These are phyloP conservation scores for Metschnikowia colocasiae DNA, from an alignment of 805 yeast genomes.

Conservation along the genomic window DNA sequence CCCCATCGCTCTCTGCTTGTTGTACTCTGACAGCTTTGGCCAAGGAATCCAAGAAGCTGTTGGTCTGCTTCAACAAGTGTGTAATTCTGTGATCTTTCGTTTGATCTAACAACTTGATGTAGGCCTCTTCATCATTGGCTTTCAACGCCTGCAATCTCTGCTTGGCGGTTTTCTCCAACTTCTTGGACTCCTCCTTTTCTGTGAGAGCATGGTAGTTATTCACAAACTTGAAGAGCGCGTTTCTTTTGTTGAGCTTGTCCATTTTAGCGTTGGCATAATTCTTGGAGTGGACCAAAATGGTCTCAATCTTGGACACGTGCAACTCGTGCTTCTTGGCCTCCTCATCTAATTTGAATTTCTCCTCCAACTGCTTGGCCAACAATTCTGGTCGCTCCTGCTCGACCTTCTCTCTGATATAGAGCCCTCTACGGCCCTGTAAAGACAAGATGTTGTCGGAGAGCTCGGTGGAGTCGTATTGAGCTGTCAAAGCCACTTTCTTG, in stretches of 20 bases:
- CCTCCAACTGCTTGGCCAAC: conserved; percentile 71
- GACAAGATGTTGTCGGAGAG: conserved; percentile 53
- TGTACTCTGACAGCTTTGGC: conserved; percentile 77
- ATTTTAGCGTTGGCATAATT: conserved; percentile 20
- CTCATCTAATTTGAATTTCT: conserved; percentile 60
- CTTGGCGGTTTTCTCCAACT: conserved; percentile 76
- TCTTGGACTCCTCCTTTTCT: conserved; percentile 73
- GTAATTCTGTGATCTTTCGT: conserved; percentile 86
- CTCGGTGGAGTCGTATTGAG: conserved; percentile 52
- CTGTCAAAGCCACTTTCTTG: conserved; percentile 48
- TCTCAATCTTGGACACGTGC: conserved; percentile 47
- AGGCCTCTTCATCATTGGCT: conserved; percentile 86
- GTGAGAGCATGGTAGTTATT: conserved; percentile 50
- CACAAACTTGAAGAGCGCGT: conserved; percentile 33
- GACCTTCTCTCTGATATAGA: conserved; percentile 63
- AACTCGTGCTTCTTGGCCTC: conserved; percentile 46
- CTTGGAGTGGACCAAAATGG: conserved; percentile 26
- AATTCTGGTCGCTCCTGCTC: conserved; percentile 72
- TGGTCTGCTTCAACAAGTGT: conserved; percentile 76
- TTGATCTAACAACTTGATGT: conserved; percentile 76
- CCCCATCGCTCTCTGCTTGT: conserved; percentile 48
- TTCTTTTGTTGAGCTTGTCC: conserved; percentile 24
- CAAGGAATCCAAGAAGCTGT: conserved; percentile 69
- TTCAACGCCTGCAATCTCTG: conserved; percentile 84
- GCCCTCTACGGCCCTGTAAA: conserved; percentile 64